Evolutionary conservation across 2,329 filamentous ascomycete genomes (phyloP).

Genomic region (Verticillium klebahnii): DNA sequence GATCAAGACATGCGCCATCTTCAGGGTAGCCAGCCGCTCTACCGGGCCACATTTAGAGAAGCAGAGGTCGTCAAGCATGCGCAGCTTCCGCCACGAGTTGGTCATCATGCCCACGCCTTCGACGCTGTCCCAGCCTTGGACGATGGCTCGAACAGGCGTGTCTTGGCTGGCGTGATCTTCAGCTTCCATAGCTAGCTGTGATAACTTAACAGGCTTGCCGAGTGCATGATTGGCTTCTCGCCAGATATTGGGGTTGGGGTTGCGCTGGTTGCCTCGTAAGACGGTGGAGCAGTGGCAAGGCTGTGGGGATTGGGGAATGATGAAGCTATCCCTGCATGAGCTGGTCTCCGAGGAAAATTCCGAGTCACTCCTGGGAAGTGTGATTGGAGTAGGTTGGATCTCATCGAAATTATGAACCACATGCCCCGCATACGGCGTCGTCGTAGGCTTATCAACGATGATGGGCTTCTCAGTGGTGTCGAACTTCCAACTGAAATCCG

Average conservation of each 20-base stretch:
- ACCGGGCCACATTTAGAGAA: slow-evolving; percentile 13
- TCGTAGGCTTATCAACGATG: too few relatives aligned
- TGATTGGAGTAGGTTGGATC: too few relatives aligned
- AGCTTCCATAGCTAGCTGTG: neutral
- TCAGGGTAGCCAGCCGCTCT: slow-evolving; percentile 17
- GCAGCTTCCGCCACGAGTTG: slow-evolving; percentile 17
- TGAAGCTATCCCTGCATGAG: too few relatives aligned
- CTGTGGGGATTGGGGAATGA: too few relatives aligned
- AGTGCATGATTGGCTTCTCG: slow-evolving; percentile 16
- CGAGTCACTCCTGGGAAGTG: too few relatives aligned
- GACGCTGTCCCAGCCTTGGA: slow-evolving; percentile 16
- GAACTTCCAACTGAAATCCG: too few relatives aligned
- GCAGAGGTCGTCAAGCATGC: slow-evolving; percentile 15
- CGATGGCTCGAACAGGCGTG: neutral
- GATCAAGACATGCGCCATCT: slow-evolving; percentile 17
- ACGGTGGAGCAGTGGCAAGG: too few relatives aligned
- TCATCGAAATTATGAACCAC: too few relatives aligned
- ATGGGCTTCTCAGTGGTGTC: too few relatives aligned
- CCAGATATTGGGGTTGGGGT: slow-evolving; percentile 15
- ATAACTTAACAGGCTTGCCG: slow-evolving; percentile 7
- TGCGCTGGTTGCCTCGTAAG: too few relatives aligned
- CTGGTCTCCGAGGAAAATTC: too few relatives aligned
- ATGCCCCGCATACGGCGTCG: too few relatives aligned
- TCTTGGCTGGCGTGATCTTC: slow-evolving; percentile 16
- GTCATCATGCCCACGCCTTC: neutral